Conservation (phyloP, 2,329 filamentous ascomycete species). For the Stenocarpella maydis region DNA sequence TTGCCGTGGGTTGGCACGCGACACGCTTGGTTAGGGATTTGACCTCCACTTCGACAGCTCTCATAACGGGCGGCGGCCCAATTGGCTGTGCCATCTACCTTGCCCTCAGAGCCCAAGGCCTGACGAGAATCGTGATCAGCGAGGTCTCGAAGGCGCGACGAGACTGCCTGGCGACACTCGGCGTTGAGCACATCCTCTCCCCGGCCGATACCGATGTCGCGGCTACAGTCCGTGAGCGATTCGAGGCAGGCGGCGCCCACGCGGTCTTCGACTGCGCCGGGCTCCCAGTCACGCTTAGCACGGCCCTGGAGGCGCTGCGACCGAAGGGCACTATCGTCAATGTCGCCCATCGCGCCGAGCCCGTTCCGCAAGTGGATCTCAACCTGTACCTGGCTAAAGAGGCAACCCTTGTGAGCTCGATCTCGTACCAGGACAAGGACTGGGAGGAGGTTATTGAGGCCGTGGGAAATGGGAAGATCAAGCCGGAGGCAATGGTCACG, state of each 20-base stretch:
- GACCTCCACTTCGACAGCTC: slow-evolving; percentile 53
- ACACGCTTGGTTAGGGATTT: slow-evolving; percentile 39
- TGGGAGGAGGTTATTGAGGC: slow-evolving; percentile 38
- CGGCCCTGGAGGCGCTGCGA: slow-evolving; percentile 37
- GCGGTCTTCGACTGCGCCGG: slow-evolving; percentile 39
- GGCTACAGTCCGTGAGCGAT: slow-evolving; percentile 23
- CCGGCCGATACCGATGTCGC: slow-evolving; percentile 35
- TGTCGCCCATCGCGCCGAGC: slow-evolving; percentile 39
- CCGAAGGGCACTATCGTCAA: slow-evolving; percentile 39
- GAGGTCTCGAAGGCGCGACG: slow-evolving; percentile 61
- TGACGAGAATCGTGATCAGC: slow-evolving; percentile 64
- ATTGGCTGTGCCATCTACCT: slow-evolving; percentile 69
- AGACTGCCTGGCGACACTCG: slow-evolving; percentile 59
- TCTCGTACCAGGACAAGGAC: slow-evolving; percentile 40
- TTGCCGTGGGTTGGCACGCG: slow-evolving; percentile 71
- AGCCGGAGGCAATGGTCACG: slow-evolving; percentile 61
- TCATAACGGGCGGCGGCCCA: slow-evolving; percentile 68
- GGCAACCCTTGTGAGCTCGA: slow-evolving; percentile 27
- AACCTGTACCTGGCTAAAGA: slow-evolving; percentile 61
- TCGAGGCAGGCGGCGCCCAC: slow-evolving; percentile 33
- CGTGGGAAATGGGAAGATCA: slow-evolving; percentile 42
- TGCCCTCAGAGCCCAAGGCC: slow-evolving; percentile 61
- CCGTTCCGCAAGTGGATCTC: slow-evolving; percentile 56
- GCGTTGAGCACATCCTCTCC: slow-evolving; percentile 49
- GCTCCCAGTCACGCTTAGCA: slow-evolving; percentile 52